Evolutionary conservation across 768 basidiomycete species (phyloP), one percentile per base, ranked within the genome.

Genomic region (Ramaria rubella): DNA sequence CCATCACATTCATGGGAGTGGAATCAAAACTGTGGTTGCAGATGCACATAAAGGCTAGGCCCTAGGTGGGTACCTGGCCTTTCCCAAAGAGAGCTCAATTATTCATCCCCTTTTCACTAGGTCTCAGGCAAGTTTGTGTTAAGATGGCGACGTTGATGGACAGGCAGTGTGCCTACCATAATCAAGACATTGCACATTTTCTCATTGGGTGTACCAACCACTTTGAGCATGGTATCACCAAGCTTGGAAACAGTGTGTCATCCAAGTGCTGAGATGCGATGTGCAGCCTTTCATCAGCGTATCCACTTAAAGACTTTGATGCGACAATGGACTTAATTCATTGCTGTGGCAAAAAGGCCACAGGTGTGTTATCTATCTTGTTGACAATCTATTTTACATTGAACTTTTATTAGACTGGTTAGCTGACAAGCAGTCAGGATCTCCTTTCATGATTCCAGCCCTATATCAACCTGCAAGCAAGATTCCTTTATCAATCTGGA

Each of bases 1-100:
- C 38, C 51, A 58, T 0, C 62, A 69, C 36, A 69, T 68, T 29
- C 57, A 65, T 31, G 65, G 67, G 0, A 24, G 33, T 15, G 66
- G 66, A 1, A 60, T 65, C 23, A 50, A 61, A 7, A 45, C 60
- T 0, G 63, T 63, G 43, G 59, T 64, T 23, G 65, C 65, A 1
- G 68, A 68, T 50, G 59, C 60, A 2, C 65, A 68, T 48, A 66
- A 38, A 51, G 65, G 66, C 1, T 62, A 68, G 44, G 66, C 63
- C 1, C 50, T 61, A 1, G 63, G 69, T 65, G 21, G 5, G 62
- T 36, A 29, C 4, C 21, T 7, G 7, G 5, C 3, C 12, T 38
- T n/a, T 21, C 17, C 4, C 26, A 29, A 21, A 14, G 57, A 29
- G 14, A 46, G n/a, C n/a, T 33, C 23, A 48, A 5, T 51, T 26